These are phyloP conservation scores for Lachnellula cervina DNA, from an alignment of 2,329 filamentous ascomycete genomes.

Conservation along the genomic window DNA sequence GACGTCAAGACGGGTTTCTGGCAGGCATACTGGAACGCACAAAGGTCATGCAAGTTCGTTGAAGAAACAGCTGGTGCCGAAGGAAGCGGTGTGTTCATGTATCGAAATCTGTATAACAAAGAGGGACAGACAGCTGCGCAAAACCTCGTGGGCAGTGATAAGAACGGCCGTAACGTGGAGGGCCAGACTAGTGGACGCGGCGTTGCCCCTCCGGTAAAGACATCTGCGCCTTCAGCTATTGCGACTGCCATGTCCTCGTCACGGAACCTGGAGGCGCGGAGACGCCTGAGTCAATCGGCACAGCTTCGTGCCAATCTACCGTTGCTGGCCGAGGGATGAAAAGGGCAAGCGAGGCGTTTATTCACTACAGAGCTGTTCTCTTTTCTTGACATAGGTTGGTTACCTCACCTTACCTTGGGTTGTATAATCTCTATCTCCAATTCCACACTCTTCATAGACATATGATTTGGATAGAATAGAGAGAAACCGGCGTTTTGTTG, in stretches of 20 bases:
- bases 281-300: slow-evolving; percentile 26
- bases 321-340: slow-evolving; percentile 22
- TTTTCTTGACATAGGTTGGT: background rate
- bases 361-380: background rate
- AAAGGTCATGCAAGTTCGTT: slow-evolving; percentile 32
- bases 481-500: background rate
- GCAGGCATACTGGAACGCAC: slow-evolving; percentile 33
- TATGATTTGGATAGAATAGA: background rate
- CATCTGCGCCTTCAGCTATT: slow-evolving; percentile 11
- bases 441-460: background rate
- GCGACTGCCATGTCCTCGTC: slow-evolving; percentile 25
- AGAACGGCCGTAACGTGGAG: slow-evolving; percentile 7
- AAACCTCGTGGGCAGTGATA: slow-evolving; percentile 14
- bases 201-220: background rate
- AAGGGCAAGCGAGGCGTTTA: too few relatives aligned
- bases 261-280: slow-evolving; percentile 24
- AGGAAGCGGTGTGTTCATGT: slow-evolving; percentile 32
- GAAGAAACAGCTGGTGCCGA: slow-evolving; percentile 31
- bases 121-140: slow-evolving; percentile 21
- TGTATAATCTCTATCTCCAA: too few relatives aligned
- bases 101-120: slow-evolving; percentile 28
- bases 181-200: slow-evolving; percentile 8
- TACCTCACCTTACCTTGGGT: too few relatives aligned
- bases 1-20: slow-evolving; percentile 36
- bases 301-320: slow-evolving; percentile 26